phyloP scores from a whole-genome alignment of 202 grass and related monocot species.

The Schoenoplectus triqueter region DNA sequence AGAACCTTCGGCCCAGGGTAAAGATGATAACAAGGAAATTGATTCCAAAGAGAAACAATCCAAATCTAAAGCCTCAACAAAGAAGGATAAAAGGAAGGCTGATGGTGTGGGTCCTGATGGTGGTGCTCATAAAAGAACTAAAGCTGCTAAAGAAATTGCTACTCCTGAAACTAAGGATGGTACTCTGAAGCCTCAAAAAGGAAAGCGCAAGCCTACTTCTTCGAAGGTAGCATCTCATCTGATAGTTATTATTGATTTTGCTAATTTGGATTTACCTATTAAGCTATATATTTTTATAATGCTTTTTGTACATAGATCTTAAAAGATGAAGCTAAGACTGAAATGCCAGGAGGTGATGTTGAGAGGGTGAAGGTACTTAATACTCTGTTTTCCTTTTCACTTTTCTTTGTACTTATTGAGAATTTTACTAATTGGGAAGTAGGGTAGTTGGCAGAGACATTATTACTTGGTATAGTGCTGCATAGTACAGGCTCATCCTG shows the following conservation, averaged over 20 bases:
- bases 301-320: constrained; percentile 50
- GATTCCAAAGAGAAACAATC: constrained; percentile 69
- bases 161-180: constrained; percentile 75
- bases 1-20: constrained; percentile 92
- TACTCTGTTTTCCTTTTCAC: constrained; percentile 25
- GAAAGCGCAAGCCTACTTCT: constrained; percentile 59
- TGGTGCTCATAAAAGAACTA: constrained; percentile 72
- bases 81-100: constrained; percentile 71
- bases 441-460: not conserved
- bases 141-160: constrained; percentile 21
- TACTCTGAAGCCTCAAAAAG: constrained; percentile 58
- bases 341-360: constrained; percentile 53
- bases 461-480: not conserved
- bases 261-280: not conserved
- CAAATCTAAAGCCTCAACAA: constrained; percentile 57
- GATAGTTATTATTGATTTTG: constrained; percentile 35
- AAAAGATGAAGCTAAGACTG: constrained; percentile 56
- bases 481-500: not conserved
- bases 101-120: constrained; percentile 54
- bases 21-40: constrained; percentile 80
- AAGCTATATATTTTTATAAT: constrained; percentile 33
- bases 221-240: constrained; percentile 60
- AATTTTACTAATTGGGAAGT: constrained; percentile 9
- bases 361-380: constrained; percentile 61
- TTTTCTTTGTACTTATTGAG: constrained; percentile 41